Evolutionary conservation across 2,329 filamentous ascomycete species (phyloP), one percentile per base, ranked within the genome.

Genomic region (Dryadomyces sulphureus): DNA sequence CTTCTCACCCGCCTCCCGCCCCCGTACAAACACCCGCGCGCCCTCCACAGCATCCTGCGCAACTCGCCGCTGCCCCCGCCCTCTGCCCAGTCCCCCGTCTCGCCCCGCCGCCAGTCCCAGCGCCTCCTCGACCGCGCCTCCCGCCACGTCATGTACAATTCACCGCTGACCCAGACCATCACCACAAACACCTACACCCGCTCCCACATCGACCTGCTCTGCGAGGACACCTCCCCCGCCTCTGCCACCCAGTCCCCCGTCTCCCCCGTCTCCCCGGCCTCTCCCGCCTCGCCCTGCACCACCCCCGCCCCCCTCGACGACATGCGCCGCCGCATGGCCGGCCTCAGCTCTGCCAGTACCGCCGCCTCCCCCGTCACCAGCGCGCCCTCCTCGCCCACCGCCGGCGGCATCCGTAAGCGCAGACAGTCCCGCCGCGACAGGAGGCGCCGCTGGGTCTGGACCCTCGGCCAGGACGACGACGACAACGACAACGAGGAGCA

Each of bases 381-480:
- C 6, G 60, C 36, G 39, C 4, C 36, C 44, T 4, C 27, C 41
- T 30, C 9, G 16, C 65, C 3, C 61, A 71, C 38, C 65, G 53
- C 60, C 5, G 63, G 61, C 1, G 68, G 68, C 2, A 62, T 73
- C 41, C 66, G 68, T n/a, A 78, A 76, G 57, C 64, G 69, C 9
- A 75, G 68, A 57, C 60, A 62, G 27, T 3, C 41, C 57, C 73
- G 77, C 52, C 78, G 65, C 55, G 77, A 80, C 52, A 79, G 77
- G 67, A 78, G 73, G 59, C 65, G 76, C 12, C 70, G 70, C 38
- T 81, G 77, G 77, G 72, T 77, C 32, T 81, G 77, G 77, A 81
- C 77, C 1, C 79, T 81, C 39, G 73, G 70, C 3, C 67, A 69
- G 48, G 72, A 73, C 1, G 72, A 73, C 1, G 68, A 42, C 25